Percentiles rank a stretch among this genome's conserved stretches.
Conservation (phyloP, 2,329 filamentous ascomycete species). For the Fusarium abutilonis region DNA sequence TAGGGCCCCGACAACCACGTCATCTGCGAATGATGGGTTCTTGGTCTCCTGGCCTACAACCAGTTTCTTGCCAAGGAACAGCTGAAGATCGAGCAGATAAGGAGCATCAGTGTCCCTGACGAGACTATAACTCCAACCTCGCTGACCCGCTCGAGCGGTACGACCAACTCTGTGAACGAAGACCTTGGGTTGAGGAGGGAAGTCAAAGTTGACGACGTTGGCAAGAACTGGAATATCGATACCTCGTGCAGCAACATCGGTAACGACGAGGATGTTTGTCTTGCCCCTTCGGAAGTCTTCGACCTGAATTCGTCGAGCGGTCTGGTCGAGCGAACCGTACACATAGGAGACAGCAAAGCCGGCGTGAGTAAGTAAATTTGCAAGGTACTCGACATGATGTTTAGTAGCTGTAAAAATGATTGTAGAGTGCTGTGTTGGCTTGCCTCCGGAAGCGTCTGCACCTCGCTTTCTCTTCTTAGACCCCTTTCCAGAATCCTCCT, state of each 20-base stretch:
- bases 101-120: conserved; percentile 88
- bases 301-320: conserved; percentile 89
- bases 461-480: conserved; percentile 79
- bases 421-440: conserved; percentile 88
- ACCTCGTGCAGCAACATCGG: conserved; percentile 94
- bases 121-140: conserved; percentile 95
- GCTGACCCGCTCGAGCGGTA: conserved; percentile 91
- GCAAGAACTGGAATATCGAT: conserved; percentile 96
- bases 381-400: conserved; percentile 95
- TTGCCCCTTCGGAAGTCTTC: conserved; percentile 86
- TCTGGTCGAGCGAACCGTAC: conserved; percentile 94
- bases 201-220: conserved; percentile 99
- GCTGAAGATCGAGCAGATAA: conserved; percentile 91
- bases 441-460: conserved; percentile 63
- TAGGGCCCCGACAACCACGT: conserved; percentile 84
- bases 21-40: conserved; percentile 77
- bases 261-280: conserved; percentile 92
- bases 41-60: conserved; percentile 75
- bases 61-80: conserved; percentile 89
- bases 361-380: conserved; percentile 78
- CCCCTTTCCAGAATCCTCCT: conserved; percentile 54
- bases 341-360: conserved; percentile 94
- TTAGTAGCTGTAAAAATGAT: conserved; percentile 96
- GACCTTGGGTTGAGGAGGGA: conserved; percentile 94
- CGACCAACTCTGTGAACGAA: conserved; percentile 96